Evolutionary conservation across 1,139 yeast genomes (phyloP), one percentile per base, ranked within the genome.

Genomic region (Ogataea hybrid): DNA sequence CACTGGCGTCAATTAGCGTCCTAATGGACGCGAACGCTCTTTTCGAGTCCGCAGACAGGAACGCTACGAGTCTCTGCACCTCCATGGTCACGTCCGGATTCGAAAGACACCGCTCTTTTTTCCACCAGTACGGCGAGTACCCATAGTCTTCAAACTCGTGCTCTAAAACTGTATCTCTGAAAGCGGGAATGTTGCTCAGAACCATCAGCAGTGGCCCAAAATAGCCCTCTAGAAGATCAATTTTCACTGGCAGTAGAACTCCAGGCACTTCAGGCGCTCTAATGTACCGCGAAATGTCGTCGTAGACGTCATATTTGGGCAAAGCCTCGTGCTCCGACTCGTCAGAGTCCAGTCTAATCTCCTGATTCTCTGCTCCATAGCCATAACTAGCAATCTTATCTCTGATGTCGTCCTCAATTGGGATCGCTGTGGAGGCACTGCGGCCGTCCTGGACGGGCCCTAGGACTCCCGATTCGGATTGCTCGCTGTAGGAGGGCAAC

Each of bases 61-160:
- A 72, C 1, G 71, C 76, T 46, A 73, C 61, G 12, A 68, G 37
- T 42, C 77, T 57, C 48, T 74, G 79, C 0, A 66, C 48, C 51
- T 74, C 79, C 28, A 50, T 52, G 2, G 52, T 25, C 4, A 54
- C 44, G 9, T 35, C 29, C 3, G 51, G 46, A 23, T 46, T 41
- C 3, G 50, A 41, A 5, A 52, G 28, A 37, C 62, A 56, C 33
- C 55, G 46, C 4, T 64, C 67, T 5, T 69, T 68, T 35, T 57
- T 65, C 69, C 73, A 74, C 79, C 79, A 74, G 32, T 60, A 55
- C 3, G 64, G 59, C 6, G 65, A 57, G 43, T 57, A 71, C 0
- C 73, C 74, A 40, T 71, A 65, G 11, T 64, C 62, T 1, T 52
- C 45, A 31, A 62, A 63, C n/a, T 64, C 60, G 29, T 62, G 65